Evolutionary conservation across 2,329 filamentous ascomycete genomes (phyloP).

Genomic region (Blumeria hordei): DNA sequence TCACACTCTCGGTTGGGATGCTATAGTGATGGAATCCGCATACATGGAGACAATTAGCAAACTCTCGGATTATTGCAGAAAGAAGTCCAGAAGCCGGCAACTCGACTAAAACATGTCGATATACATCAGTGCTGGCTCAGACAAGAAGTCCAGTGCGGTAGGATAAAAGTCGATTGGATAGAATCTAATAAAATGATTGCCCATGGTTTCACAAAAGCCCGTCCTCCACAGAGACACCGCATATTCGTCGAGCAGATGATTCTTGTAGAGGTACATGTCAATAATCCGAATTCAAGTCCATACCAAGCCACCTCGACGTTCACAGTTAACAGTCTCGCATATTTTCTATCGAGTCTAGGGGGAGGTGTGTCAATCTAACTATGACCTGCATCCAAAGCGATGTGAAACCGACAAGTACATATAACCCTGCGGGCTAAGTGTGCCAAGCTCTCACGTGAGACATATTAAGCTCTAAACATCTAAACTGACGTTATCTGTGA

Average conservation of each 20-base stretch:
- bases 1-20: neutral
- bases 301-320: too few relatives aligned
- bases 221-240: neutral
- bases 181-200: neutral
- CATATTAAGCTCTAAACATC: too few relatives aligned
- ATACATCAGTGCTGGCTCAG: neutral
- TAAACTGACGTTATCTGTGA: too few relatives aligned
- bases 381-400: too few relatives aligned
- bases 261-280: neutral
- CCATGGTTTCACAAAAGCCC: neutral
- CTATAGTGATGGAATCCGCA: too few relatives aligned
- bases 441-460: too few relatives aligned
- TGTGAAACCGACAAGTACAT: too few relatives aligned
- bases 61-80: too few relatives aligned
- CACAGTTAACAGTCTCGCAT: too few relatives aligned
- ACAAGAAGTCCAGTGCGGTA: constrained; percentile 7
- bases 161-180: neutral
- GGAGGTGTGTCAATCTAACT: too few relatives aligned
- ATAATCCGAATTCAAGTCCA: neutral
- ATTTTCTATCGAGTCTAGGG: neutral
- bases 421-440: too few relatives aligned
- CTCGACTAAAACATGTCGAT: neutral
- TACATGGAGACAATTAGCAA: neutral
- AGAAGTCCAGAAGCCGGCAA: neutral
- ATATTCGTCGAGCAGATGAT: neutral